phyloP scores from a whole-genome alignment of 2,329 filamentous ascomycete species.

The Claviceps spartinae region DNA sequence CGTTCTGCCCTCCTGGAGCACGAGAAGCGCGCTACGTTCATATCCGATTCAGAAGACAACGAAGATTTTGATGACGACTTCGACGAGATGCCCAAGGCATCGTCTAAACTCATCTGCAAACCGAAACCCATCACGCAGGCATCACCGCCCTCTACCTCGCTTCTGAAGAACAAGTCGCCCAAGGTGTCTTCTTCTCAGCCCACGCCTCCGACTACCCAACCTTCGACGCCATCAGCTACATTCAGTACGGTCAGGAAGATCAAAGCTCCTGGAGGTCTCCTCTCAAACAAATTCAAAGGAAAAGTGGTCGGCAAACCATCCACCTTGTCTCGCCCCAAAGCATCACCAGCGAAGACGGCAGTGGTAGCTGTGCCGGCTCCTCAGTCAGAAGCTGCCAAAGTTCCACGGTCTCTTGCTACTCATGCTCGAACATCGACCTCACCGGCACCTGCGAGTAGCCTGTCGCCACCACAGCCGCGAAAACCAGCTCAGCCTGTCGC shows the following conservation, averaged over 20 bases:
- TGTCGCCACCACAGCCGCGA: too few relatives aligned
- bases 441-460: neutral
- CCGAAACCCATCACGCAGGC: slow-evolving; percentile 5
- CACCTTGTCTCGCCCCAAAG: neutral
- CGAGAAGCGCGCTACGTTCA: slow-evolving; percentile 23
- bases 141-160: neutral
- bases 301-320: neutral
- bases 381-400: neutral
- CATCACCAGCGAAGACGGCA: neutral
- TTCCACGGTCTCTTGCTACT: neutral
- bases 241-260: slow-evolving; percentile 1
- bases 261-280: slow-evolving; percentile 1
- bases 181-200: neutral
- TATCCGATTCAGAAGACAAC: slow-evolving; percentile 26
- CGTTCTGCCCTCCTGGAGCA: slow-evolving; percentile 16
- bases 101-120: slow-evolving; percentile 3
- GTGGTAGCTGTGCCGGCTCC: neutral
- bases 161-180: neutral
- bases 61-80: slow-evolving; percentile 10
- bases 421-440: neutral
- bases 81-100: neutral
- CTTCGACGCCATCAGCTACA: neutral
- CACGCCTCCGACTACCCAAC: neutral
- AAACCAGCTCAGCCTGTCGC: neutral
- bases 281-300: slow-evolving; percentile 7